Base-by-base conservation (phyloP, 176 grass and related monocot genomes). In the Luzula sylvatica region DNA sequence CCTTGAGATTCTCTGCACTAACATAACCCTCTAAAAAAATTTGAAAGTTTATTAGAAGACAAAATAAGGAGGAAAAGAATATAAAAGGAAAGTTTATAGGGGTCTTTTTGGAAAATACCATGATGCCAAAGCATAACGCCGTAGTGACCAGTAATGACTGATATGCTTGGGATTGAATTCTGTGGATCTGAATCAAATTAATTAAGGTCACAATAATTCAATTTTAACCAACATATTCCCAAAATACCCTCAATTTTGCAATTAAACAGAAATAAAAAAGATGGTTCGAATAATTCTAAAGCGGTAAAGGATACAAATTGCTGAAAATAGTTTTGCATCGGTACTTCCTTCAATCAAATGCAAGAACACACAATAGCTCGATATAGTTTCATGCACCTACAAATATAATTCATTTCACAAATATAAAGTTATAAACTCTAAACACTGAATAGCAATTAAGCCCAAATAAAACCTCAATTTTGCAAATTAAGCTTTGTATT, bases 271-370 rank as follows among this genome's bases (percentile, higher is more conserved):
- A 73, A 65, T 12, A 26, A 20, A 11, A 42, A 13, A 38, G 12
- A 23, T 15, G 19, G 11, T 20, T 61, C 15, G 44, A 14, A 13
- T n/a, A 25, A 47, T 20, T 8, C 16, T 42, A 41, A 42, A 23
- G 4, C 19, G 15, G 20, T 50, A 64, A 68, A 95, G 90, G 92
- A 96, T 96, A 96, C 92, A 96, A n/a, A 98, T 98, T 56, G 92
- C 92, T 74, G 77, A 86, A 83, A 98, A 98, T 60, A 89, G 92
- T 18, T 75, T 73, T 55, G 85, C 78, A 68, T 90, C 85, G 53
- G 86, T 52, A 61, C 56, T 72, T 56, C 81, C 92, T 20, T 86
- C 74, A 65, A 75, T 86, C 38, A 98, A 78, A 76, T 90, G 81
- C 60, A 98, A 65, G 26, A 98, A 90, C 46, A 90, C 44, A 39